Conservation (phyloP, 495 filamentous ascomycete genomes). For the Aspergillus asperescens region DNA sequence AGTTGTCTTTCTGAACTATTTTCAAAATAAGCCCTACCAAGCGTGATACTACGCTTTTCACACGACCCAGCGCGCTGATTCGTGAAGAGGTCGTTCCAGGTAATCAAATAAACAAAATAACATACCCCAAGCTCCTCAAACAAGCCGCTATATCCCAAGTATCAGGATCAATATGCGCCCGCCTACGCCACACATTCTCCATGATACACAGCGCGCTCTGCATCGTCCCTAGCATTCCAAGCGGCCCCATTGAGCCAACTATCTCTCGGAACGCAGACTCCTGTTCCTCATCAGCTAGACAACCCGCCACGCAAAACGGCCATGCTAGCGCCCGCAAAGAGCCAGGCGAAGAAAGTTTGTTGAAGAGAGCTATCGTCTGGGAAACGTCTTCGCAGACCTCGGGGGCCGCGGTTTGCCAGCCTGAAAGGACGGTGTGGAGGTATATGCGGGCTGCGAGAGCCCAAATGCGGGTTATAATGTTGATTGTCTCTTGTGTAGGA, state of each 20-base stretch:
- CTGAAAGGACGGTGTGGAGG: not conserved
- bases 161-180: not conserved
- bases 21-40: no score
- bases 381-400: not conserved
- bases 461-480: not conserved
- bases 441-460: not conserved
- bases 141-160: constrained; percentile 2
- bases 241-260: not conserved
- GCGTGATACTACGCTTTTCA: no score
- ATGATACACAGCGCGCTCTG: not conserved
- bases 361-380: not conserved
- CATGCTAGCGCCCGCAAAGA: not conserved
- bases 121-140: not conserved
- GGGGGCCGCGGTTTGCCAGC: not conserved
- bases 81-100: no score
- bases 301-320: constrained; percentile 3
- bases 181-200: not conserved
- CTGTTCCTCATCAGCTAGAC: not conserved
- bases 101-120: not conserved
- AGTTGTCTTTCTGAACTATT: no score
- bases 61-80: no score
- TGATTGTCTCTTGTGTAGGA: not conserved
- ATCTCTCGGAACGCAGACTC: not conserved
- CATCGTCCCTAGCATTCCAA: not conserved
- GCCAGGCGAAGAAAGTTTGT: not conserved